phyloP scores from a whole-genome alignment of 2,329 filamentous ascomycete species.

The Fusarium redolens region DNA sequence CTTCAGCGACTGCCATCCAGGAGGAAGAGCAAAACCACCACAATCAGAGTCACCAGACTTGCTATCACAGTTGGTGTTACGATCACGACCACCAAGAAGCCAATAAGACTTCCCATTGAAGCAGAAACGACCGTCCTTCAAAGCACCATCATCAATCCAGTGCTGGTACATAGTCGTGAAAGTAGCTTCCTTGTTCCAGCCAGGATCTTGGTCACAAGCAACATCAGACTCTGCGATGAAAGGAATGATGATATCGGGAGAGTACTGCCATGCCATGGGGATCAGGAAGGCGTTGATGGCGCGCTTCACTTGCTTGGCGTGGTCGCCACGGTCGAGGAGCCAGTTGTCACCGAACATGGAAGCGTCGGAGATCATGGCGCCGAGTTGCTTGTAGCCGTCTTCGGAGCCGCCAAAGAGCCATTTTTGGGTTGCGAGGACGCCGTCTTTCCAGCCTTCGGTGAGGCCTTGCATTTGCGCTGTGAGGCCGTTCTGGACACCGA shows the following conservation, averaged over 20 bases:
- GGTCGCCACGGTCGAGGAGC: constrained; percentile 16
- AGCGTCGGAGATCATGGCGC: constrained; percentile 15
- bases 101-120: constrained; percentile 14
- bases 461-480: constrained; percentile 21
- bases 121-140: constrained; percentile 9
- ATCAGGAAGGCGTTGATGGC: constrained; percentile 24
- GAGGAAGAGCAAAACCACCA: constrained; percentile 6
- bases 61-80: background rate
- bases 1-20: constrained; percentile 7
- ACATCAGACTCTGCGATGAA: constrained; percentile 22
- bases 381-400: constrained; percentile 13
- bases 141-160: background rate
- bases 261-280: constrained; percentile 26
- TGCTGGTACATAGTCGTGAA: background rate
- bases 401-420: constrained; percentile 22
- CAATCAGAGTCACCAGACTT: constrained; percentile 9
- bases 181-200: constrained; percentile 12
- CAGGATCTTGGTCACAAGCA: constrained; percentile 19
- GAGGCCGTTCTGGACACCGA: constrained; percentile 24
- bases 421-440: constrained; percentile 14
- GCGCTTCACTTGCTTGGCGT: constrained; percentile 19
- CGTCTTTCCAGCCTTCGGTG: constrained; percentile 20
- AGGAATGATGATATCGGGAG: constrained; percentile 12
- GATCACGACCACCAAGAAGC: constrained; percentile 5
- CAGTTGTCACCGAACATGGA: constrained; percentile 27